These are phyloP conservation scores for Penicillium digitatum DNA, from an alignment of 2,329 filamentous ascomycete species.

Conservation along the genomic window DNA sequence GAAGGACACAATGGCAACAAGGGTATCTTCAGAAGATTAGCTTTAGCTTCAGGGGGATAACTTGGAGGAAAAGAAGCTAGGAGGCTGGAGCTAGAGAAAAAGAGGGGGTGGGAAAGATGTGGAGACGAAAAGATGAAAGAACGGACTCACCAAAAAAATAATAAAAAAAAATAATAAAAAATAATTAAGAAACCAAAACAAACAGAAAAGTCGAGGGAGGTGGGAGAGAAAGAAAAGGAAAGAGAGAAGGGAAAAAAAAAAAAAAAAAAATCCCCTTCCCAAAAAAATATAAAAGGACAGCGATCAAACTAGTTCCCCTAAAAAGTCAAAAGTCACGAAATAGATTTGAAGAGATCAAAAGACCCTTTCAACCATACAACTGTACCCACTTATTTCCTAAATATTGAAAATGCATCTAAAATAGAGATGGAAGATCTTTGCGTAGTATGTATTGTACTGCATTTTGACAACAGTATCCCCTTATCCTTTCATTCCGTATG, in stretches of 20 bases:
- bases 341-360: not conserved
- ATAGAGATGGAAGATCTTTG: too few relatives aligned
- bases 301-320: slow-evolving; percentile 4
- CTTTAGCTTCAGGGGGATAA: slow-evolving; percentile 17
- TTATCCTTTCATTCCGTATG: too few relatives aligned
- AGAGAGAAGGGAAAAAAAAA: not conserved
- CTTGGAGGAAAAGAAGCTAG: slow-evolving; percentile 6
- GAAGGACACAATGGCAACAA: slow-evolving; percentile 1
- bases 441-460: too few relatives aligned
- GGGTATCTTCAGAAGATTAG: slow-evolving; percentile 4
- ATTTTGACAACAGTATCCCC: too few relatives aligned
- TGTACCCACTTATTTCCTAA: slow-evolving; percentile 5
- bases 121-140: slow-evolving; percentile 15
- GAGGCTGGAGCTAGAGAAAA: slow-evolving; percentile 17
- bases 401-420: not conserved
- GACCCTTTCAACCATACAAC: not conserved
- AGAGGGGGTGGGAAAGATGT: slow-evolving; percentile 14
- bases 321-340: not conserved
- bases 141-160: slow-evolving; percentile 5
- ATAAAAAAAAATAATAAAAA: not conserved
- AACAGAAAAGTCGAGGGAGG: too few relatives aligned
- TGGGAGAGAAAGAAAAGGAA: not conserved
- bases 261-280: too few relatives aligned
- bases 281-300: not conserved
- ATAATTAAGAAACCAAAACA: too few relatives aligned